Base-by-base conservation (phyloP, 768 basidiomycete species). In the Scleroderma citrinum region DNA sequence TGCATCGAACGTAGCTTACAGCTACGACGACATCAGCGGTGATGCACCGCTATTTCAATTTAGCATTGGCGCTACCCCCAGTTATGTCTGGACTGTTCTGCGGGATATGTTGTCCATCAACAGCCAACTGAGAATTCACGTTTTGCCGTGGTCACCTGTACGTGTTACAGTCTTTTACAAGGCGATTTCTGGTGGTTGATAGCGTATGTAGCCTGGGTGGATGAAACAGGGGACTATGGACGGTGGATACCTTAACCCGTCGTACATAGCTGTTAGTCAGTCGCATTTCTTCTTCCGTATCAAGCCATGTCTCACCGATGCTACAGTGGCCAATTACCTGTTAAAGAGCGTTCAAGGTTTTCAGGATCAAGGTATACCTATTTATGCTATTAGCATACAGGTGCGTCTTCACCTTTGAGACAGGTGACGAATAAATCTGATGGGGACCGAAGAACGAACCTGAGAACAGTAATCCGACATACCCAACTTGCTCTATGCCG, bases 141-240 rank as follows among this genome's bases (percentile, higher is more conserved):
- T 85, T 6, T 45, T 83, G 14, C 83, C 87, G 5, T 89, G 87
- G 87, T 86, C 85, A 23, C 84, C 85, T 2, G 86, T 86, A 60
- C 52, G 76, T 67, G 21, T 6, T 32, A 8, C 17, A 10, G 5
- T n/a, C 26, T 2, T n/a, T 20, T 13, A 14, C 14, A 21, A 2
- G 30, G 16, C 16, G 30, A n/a, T 8, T 30, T 5, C 6, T 26
- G 36, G 16, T 50, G 21, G 11, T 38, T 53, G 45, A 51, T 14
- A 4, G 1, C 30, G 20, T 7, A 12, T 50, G 35, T 49, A 87
- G 85, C 87, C 87, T 10, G 83, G 69, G 4, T 90, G 87, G 87
- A 87, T 87, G 85, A 89, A 89, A 29, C 23, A 42, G 64, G 79
- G 74, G 49, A 76, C 77, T 1, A 86, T 87, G 82, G 71, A 79